Conservation (phyloP, 805 yeast genomes). For the Metschnikowia rubicola region DNA sequence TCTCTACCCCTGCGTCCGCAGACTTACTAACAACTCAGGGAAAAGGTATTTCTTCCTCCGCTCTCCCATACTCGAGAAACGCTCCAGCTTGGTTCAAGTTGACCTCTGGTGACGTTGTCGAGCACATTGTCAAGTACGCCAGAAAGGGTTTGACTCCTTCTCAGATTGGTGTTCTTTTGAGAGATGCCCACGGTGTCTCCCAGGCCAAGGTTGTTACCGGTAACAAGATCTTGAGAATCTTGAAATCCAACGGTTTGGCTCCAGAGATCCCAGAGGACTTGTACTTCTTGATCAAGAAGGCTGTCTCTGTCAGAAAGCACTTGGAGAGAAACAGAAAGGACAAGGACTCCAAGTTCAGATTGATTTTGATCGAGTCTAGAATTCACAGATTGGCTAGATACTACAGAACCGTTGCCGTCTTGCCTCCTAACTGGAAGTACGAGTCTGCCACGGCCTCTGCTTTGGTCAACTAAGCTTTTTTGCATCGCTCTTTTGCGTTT, state of each 20-base stretch:
- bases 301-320: constrained; percentile 99
- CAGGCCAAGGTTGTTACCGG: constrained; percentile 97
- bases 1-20: neutral
- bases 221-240: constrained; percentile 98
- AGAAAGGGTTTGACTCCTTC: constrained; percentile 99
- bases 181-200: constrained; percentile 99
- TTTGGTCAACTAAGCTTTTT: constrained; percentile 82
- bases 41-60: constrained; percentile 98
- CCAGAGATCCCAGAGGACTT: constrained; percentile 99
- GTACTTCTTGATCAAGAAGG: constrained; percentile 98
- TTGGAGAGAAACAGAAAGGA: constrained; percentile 99
- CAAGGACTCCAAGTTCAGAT: constrained; percentile 99
- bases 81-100: constrained; percentile 99
- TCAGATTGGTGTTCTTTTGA: constrained; percentile 97
- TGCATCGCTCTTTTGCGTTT: constrained; percentile 8
- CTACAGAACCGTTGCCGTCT: constrained; percentile 99
- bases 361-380: constrained; percentile 99
- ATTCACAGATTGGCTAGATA: constrained; percentile 99
- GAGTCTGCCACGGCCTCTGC: constrained; percentile 99
- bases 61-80: constrained; percentile 98
- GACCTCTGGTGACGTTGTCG: constrained; percentile 91
- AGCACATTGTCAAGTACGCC: constrained; percentile 98
- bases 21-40: constrained; percentile 53
- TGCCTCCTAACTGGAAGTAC: constrained; percentile 99
- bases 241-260: constrained; percentile 99